Evolutionary conservation across 805 yeast species (phyloP).

Genomic region (Schwanniomyces yamadae): DNA sequence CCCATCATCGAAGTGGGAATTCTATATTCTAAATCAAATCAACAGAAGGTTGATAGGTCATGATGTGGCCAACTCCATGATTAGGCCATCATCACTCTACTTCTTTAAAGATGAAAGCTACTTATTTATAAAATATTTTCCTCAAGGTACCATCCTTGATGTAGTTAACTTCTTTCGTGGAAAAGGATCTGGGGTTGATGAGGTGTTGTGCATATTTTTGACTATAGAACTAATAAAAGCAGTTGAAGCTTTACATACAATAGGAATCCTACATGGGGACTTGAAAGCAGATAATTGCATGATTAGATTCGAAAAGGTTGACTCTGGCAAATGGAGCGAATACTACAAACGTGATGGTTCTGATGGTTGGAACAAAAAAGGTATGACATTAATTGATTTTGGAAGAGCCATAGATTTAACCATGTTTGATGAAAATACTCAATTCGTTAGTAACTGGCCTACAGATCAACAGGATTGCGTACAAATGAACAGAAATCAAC

Average conservation of each 20-base stretch:
- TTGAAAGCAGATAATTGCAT: slow-evolving; percentile 84
- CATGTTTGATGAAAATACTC: slow-evolving; percentile 45
- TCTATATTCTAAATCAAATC: slow-evolving; percentile 62
- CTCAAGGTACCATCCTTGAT: slow-evolving; percentile 74
- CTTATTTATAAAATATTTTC: slow-evolving; percentile 58
- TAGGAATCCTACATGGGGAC: slow-evolving; percentile 80
- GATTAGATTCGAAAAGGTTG: slow-evolving; percentile 48
- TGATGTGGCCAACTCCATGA: slow-evolving; percentile 26
- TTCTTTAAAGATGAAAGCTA: slow-evolving; percentile 66
- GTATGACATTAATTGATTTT: slow-evolving; percentile 71
- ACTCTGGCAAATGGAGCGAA: slow-evolving; percentile 12
- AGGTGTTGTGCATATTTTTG: slow-evolving; percentile 58
- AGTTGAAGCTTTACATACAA: slow-evolving; percentile 59
- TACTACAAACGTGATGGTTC: slow-evolving; percentile 32
- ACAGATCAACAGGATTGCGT: slow-evolving; percentile 70
- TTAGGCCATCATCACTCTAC: slow-evolving; percentile 52
- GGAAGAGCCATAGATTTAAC: slow-evolving; percentile 76
- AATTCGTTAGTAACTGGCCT: slow-evolving; percentile 60
- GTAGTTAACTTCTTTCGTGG: slow-evolving; percentile 51
- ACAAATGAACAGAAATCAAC: slow-evolving; percentile 55
- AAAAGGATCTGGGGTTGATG: slow-evolving; percentile 45
- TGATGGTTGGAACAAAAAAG: slow-evolving; percentile 50
- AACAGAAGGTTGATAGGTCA: slow-evolving; percentile 35
- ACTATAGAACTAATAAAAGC: slow-evolving; percentile 62
- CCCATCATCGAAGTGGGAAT: slow-evolving; percentile 79